Conservation (phyloP, 176 grass and related monocot species). For the Alloteropsis semialata region DNA sequence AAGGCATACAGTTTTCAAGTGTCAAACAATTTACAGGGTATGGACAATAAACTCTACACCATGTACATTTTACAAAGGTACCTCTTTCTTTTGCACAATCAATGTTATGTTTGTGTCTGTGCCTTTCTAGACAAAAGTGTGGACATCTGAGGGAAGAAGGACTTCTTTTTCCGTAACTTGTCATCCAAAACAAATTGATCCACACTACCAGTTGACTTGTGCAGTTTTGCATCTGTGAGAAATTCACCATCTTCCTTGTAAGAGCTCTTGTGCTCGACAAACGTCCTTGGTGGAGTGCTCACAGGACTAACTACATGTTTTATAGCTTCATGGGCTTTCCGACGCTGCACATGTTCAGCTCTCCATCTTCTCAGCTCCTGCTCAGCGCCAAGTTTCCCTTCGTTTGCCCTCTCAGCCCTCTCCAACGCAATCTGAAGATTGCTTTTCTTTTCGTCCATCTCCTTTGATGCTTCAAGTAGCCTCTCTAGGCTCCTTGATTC, state of each 20-base stretch:
- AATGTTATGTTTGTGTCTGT: slow-evolving; percentile 28
- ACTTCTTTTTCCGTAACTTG: slow-evolving; percentile 67
- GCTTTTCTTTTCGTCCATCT: slow-evolving; percentile 46
- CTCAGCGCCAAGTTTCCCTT: slow-evolving; percentile 85
- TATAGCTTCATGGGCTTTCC: slow-evolving; percentile 58
- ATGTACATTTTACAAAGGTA: slow-evolving; percentile 30
- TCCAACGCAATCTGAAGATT: slow-evolving; percentile 50
- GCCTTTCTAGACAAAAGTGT: slow-evolving; percentile 56
- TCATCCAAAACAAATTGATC: slow-evolving; percentile 23
- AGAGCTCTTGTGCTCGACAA: slow-evolving; percentile 29
- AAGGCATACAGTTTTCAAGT: not conserved
- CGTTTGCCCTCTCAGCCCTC: slow-evolving; percentile 69
- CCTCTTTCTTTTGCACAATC: slow-evolving; percentile 4
- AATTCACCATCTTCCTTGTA: slow-evolving; percentile 35
- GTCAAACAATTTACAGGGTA: slow-evolving; percentile 25
- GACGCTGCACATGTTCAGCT: slow-evolving; percentile 55
- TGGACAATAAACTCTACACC: slow-evolving; percentile 29
- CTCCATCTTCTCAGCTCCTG: slow-evolving; percentile 94
- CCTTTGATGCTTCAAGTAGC: slow-evolving; percentile 49
- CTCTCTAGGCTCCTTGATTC: slow-evolving; percentile 61
- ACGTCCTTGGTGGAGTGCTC: slow-evolving; percentile 15
- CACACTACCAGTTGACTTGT: slow-evolving; percentile 26
- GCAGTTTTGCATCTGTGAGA: slow-evolving; percentile 30
- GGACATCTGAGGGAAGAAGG: slow-evolving; percentile 59
- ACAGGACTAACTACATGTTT: slow-evolving; percentile 47